These are phyloP conservation scores for Fusarium globosum DNA, from an alignment of 2,329 filamentous ascomycete genomes.

Conservation along the genomic window DNA sequence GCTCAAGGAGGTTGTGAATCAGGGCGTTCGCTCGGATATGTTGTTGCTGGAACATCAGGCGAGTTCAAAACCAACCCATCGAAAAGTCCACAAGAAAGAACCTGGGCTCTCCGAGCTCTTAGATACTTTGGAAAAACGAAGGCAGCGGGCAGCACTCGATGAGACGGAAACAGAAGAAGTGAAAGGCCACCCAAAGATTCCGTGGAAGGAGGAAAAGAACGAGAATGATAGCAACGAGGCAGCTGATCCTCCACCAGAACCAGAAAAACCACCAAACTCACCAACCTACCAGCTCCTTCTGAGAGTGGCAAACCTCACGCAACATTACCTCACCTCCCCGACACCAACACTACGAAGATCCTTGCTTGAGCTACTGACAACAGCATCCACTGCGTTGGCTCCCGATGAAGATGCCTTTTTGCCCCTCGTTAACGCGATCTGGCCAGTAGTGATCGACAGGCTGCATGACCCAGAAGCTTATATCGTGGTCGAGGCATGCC, in stretches of 20 bases:
- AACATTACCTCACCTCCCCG: conserved; percentile 89
- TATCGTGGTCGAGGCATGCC: conserved; percentile 76
- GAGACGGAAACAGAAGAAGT: conserved; percentile 49
- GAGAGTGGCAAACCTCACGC: conserved; percentile 83
- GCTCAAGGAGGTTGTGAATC: conserved; percentile 83
- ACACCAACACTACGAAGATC: conserved; percentile 82
- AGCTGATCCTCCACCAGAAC: conserved; percentile 49
- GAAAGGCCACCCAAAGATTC: conserved; percentile 48
- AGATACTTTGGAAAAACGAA: conserved; percentile 69
- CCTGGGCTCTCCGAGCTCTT: conserved; percentile 59
- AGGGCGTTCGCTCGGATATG: conserved; percentile 73
- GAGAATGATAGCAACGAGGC: conserved; percentile 51
- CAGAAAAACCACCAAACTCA: conserved; percentile 73
- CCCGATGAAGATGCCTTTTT: conserved; percentile 85
- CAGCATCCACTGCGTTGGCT: conserved; percentile 77
- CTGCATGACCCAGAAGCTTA: conserved; percentile 75
- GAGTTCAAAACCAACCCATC: conserved; percentile 53
- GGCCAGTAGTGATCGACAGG: conserved; percentile 81
- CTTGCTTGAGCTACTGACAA: conserved; percentile 80
- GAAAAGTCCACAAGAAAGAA: conserved; percentile 50
- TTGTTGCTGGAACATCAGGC: conserved; percentile 59
- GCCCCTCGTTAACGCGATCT: conserved; percentile 88
- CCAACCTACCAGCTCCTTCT: conserved; percentile 85
- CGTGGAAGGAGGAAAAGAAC: conserved; percentile 54
- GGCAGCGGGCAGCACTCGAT: conserved; percentile 47